Evolutionary conservation across 2,329 filamentous ascomycete species (phyloP).

Genomic region (Cercospora zeina): DNA sequence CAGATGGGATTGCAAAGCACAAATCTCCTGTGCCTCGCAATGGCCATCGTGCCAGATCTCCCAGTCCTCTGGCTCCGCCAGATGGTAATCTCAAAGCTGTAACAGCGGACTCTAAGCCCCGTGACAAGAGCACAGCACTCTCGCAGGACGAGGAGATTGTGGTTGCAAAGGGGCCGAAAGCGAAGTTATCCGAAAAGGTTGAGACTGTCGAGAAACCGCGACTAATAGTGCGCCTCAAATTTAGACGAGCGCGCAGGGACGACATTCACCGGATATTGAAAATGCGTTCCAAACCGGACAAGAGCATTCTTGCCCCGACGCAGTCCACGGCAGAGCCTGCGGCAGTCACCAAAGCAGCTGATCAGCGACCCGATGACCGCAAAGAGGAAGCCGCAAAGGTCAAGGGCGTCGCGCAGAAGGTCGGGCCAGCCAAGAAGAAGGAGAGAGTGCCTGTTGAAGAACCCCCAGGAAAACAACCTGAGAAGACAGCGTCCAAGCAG

Average conservation of each 20-base stretch:
- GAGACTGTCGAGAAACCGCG: slow-evolving; percentile 19
- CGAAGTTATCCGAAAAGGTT: slow-evolving; percentile 14
- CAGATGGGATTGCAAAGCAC: slow-evolving; percentile 28
- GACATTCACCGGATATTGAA: slow-evolving; percentile 36
- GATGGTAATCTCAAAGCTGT: slow-evolving; percentile 28
- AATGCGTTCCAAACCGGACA: slow-evolving; percentile 32
- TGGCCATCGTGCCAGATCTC: slow-evolving; percentile 35
- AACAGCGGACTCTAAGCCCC: slow-evolving; percentile 16
- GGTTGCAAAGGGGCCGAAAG: slow-evolving; percentile 23
- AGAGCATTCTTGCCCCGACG: slow-evolving; percentile 19
- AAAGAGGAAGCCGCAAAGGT: slow-evolving; percentile 25
- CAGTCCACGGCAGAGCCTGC: slow-evolving; percentile 20
- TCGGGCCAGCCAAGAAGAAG: slow-evolving; percentile 31
- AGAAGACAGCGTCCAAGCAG: slow-evolving; percentile 14
- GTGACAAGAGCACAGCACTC: slow-evolving; percentile 21
- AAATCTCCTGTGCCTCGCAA: slow-evolving; percentile 37
- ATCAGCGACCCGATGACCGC: slow-evolving; percentile 23
- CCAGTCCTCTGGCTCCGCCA: slow-evolving; percentile 33
- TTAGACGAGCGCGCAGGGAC: slow-evolving; percentile 32
- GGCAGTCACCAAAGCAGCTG: slow-evolving; percentile 14
- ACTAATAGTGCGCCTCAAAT: slow-evolving; percentile 36
- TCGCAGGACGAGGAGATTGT: slow-evolving; percentile 31
- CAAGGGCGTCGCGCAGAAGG: slow-evolving; percentile 39
- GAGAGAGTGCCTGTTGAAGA: slow-evolving; percentile 20
- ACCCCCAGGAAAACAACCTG: slow-evolving; percentile 4